phyloP scores from a whole-genome alignment of 2,329 filamentous ascomycete genomes.

The Tolypocladium album region DNA sequence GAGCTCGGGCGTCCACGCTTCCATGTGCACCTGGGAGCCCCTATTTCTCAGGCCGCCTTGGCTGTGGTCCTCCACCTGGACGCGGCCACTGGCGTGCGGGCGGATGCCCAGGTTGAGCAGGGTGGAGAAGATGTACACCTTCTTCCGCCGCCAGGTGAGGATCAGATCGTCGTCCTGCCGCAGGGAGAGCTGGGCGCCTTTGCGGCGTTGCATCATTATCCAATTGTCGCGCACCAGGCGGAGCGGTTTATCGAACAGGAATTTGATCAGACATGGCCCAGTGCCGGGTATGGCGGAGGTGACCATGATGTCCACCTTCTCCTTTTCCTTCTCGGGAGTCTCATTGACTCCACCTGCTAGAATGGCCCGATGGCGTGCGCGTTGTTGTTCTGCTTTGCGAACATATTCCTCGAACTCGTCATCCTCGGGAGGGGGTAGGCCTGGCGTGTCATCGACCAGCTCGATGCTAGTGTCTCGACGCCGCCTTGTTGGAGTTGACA shows the following conservation, averaged over 20 bases:
- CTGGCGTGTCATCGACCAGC: slow-evolving; percentile 11
- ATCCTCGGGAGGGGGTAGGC: slow-evolving; percentile 14
- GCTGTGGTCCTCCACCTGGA: slow-evolving; percentile 22
- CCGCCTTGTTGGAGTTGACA: neutral
- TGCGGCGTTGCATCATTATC: slow-evolving; percentile 48
- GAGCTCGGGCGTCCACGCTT: slow-evolving; percentile 62
- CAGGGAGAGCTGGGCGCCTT: slow-evolving; percentile 19
- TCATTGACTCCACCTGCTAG: slow-evolving; percentile 6
- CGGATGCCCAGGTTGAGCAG: slow-evolving; percentile 56
- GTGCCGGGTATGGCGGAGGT: slow-evolving; percentile 54
- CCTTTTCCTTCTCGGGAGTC: slow-evolving; percentile 13
- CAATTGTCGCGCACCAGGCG: slow-evolving; percentile 58
- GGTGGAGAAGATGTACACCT: slow-evolving; percentile 67
- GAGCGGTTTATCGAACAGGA: slow-evolving; percentile 57
- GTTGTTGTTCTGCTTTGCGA: slow-evolving; percentile 25
- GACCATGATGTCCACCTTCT: slow-evolving; percentile 30
- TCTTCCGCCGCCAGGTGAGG: slow-evolving; percentile 67
- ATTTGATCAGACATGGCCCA: slow-evolving; percentile 44
- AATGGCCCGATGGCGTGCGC: slow-evolving; percentile 14
- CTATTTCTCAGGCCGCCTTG: slow-evolving; percentile 32
- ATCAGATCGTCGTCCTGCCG: slow-evolving; percentile 48
- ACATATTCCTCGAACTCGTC: slow-evolving; percentile 37
- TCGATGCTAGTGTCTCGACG: slow-evolving; percentile 11
- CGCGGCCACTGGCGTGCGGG: slow-evolving; percentile 28
- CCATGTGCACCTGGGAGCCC: slow-evolving; percentile 57